phyloP scores from a whole-genome alignment of 169 alveolate species.

The Cryptosporidium parvum region DNA sequence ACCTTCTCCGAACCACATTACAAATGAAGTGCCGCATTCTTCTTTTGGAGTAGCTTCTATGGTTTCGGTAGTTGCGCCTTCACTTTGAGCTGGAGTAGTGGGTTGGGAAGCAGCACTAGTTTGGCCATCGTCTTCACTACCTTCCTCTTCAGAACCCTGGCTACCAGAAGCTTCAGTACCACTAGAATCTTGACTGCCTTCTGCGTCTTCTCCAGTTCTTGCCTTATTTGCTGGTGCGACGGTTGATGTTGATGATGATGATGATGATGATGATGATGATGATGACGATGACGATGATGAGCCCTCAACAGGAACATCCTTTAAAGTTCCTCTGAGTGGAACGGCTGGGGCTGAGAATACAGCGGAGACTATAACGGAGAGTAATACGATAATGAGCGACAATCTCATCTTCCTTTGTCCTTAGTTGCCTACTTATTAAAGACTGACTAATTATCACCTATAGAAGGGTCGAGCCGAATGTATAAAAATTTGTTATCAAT shows the following conservation, averaged over 20 bases:
- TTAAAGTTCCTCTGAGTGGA: not conserved
- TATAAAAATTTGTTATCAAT: not conserved
- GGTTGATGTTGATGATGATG: too few relatives aligned
- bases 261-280: not conserved
- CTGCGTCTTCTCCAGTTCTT: too few relatives aligned
- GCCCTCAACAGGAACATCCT: not conserved
- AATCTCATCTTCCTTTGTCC: not conserved
- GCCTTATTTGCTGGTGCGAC: too few relatives aligned
- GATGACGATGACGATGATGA: too few relatives aligned
- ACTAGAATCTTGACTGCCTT: too few relatives aligned
- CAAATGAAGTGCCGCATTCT: not conserved
- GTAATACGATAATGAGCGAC: not conserved
- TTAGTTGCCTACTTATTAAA: not conserved
- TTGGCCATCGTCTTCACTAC: too few relatives aligned
- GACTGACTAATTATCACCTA: not conserved
- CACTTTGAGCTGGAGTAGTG: too few relatives aligned
- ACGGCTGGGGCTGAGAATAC: not conserved
- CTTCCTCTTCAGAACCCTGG: too few relatives aligned
- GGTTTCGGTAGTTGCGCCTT: too few relatives aligned
- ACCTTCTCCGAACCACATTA: not conserved
- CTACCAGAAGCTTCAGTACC: too few relatives aligned
- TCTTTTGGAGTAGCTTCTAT: too few relatives aligned
- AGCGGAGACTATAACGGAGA: not conserved
- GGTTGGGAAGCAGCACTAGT: too few relatives aligned
- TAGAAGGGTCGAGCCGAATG: not conserved